A percentile compares a stretch with the other conserved stretches of the same genome.
Evolutionary conservation across 495 filamentous ascomycete species (phyloP).

Genomic region (Filosporella fistucella): DNA sequence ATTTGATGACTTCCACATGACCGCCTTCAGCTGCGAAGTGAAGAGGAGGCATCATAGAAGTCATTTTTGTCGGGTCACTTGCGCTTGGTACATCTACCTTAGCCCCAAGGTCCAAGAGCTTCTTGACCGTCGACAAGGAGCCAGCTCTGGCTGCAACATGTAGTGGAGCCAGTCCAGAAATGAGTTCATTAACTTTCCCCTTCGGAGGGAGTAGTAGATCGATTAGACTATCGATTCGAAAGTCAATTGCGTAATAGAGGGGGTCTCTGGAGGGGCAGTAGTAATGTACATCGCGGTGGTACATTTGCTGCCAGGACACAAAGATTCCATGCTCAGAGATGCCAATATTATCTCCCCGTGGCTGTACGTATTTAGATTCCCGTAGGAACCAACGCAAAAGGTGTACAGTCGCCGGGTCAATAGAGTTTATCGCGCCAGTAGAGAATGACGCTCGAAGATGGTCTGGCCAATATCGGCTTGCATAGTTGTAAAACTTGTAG

Average conservation of each 20-base stretch:
- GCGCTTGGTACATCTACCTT: constrained; percentile 6
- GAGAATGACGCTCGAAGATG: not conserved
- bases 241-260: constrained; percentile 4
- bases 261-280: not conserved
- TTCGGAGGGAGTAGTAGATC: constrained; percentile 10
- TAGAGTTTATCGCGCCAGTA: not conserved
- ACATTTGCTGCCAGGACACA: constrained; percentile 14
- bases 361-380: too few relatives aligned
- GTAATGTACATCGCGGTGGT: constrained; percentile 4
- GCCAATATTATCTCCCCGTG: too few relatives aligned
- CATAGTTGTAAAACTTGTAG: constrained; percentile 5
- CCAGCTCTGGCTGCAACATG: constrained; percentile 17
- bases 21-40: constrained; percentile 15
- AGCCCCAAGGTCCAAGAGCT: constrained; percentile 18
- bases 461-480: constrained; percentile 4
- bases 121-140: constrained; percentile 1
- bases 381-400: constrained; percentile 12
- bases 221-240: constrained; percentile 7
- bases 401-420: not conserved
- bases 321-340: constrained; percentile 2
- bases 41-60: not conserved
- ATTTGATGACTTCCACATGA: constrained; percentile 1
- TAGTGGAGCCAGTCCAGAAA: constrained; percentile 13
- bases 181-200: constrained; percentile 15
- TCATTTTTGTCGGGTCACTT: not conserved